Base-by-base conservation (phyloP, 768 basidiomycete genomes). In the Suillus spraguei region DNA sequence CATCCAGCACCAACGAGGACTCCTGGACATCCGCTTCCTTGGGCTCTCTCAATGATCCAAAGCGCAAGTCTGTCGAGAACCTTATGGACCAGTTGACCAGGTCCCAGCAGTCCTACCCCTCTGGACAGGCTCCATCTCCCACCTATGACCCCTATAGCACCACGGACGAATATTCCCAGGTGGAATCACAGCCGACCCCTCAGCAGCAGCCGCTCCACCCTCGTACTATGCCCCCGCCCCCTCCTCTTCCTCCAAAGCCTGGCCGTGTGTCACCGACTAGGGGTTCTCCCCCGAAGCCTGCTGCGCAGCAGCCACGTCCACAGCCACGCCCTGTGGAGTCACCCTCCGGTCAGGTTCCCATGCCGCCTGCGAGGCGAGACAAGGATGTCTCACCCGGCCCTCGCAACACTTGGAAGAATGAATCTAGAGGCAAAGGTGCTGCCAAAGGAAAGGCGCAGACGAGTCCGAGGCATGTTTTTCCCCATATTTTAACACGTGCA, bases 1-100 rank as follows among this genome's bases (percentile, higher is more conserved):
- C 79, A 14, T 78, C 82, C 41, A 81, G 78, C 60, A 74, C 80
- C 54, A 82, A 80, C 58, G 88, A 92, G 38, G 87, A 89, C 61
- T 81, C 85, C 14, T 90, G 87, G 88, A 77, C 81, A 1, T 65
- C 76, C 0, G 68, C 70, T 0, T 71, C 77, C 32, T 70, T 74
- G 8, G 69, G 60, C 0, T 70, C 76, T 0, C 65, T 74, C 63
- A 70, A 68, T 46, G 71, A 75, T n/a, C 88, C 91, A 38, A 92
- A 92, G 78, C 83, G 89, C 64, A 90, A 91, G 72, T 93, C 92
- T 1, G 89, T 93, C 59, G 92, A 94, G 70, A 92, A 93, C 69
- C 77, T 93, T 42, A 79, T 93, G 67, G 91, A 92, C 63, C 87
- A 90, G 68, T 74, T 92, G 8, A 87, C 87, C 32, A 82, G 87